Conservation (phyloP, 2,329 filamentous ascomycete genomes). For the Monosporascus sp. region DNA sequence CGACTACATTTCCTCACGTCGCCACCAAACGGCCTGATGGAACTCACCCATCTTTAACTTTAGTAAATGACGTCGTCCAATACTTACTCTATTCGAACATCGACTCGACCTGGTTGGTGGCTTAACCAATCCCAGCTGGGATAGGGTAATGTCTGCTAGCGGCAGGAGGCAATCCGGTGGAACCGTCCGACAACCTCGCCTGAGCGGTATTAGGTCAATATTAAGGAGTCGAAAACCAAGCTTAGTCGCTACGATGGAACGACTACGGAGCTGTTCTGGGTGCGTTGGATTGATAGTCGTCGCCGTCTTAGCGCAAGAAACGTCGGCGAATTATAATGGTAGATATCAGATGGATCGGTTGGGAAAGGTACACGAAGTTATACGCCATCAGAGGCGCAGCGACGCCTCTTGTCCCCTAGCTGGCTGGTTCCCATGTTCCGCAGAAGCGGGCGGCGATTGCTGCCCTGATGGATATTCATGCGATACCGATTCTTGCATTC, state of each 20-base stretch:
- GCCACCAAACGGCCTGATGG: neutral
- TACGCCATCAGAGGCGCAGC: constrained; percentile 22
- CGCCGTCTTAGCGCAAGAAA: constrained; percentile 7
- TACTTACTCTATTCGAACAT: neutral
- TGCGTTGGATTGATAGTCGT: constrained; percentile 12
- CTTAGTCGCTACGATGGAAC: constrained; percentile 13
- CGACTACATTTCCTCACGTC: neutral
- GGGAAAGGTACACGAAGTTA: constrained; percentile 17
- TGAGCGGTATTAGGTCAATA: neutral
- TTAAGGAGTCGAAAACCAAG: neutral
- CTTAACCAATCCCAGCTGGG: neutral
- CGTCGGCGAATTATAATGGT: constrained; percentile 5
- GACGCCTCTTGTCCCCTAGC: constrained; percentile 17
- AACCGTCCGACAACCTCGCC: neutral
- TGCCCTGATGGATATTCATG: constrained; percentile 46
- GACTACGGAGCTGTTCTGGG: constrained; percentile 8
- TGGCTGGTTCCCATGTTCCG: constrained; percentile 18
- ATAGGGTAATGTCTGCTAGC: neutral
- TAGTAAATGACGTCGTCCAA: neutral
- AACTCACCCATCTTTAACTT: neutral
- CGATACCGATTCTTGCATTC: constrained; percentile 41
- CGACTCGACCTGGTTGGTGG: too few relatives aligned
- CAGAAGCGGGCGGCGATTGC: constrained; percentile 35
- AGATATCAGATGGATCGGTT: constrained; percentile 19
- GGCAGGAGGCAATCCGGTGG: neutral